Evolutionary conservation across 768 basidiomycete species (phyloP), one percentile per base, ranked within the genome.

Genomic region (Collybia sp.): DNA sequence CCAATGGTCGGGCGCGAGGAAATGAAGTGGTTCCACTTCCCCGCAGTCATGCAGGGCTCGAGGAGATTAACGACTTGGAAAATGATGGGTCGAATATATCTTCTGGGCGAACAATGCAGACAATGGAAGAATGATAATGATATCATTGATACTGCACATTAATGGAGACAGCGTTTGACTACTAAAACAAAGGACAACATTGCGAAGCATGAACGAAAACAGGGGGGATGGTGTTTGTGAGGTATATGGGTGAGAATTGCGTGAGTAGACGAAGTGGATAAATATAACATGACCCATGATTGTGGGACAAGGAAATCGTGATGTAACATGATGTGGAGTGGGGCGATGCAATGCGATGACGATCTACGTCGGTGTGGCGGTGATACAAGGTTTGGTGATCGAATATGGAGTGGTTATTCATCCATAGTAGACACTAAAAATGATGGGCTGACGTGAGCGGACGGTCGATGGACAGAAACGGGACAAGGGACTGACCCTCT

Each of bases 401-500:
- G 38, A 37, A 37, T 33, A 40, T 38, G 46, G 40, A 32, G n/a
- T 31, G 25, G 31, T 42, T 18, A 47, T 46, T 63, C 54, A 74
- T 64, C 73, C 67, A 55, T 76, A 76, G 44, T 68, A 65, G 43
- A 75, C 60, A 44, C 75, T 75, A 45, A 13, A 49, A n/a, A 45
- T n/a, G 31, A 40, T 47, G 31, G 51, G 25, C 12, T n/a, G 10
- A 50, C 10, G 20, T 40, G 6, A 30, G 37, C 46, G 30, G 45
- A 36, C 30, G 6, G 16, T 25, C 53, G 60, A 49, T 42, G 46
- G 39, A 44, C 36, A 16, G 15, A 2, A 19, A 40, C 12, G 35
- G 17, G 43, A 45, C 25, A 48, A 13, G 35, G 35, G 48, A 70
- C 85, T 73, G 64, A 88, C 86, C 87, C 86, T 66, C 80, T 66